These are phyloP conservation scores for Fusarium sp. DNA, from an alignment of 2,329 filamentous ascomycete genomes.

Conservation along the genomic window DNA sequence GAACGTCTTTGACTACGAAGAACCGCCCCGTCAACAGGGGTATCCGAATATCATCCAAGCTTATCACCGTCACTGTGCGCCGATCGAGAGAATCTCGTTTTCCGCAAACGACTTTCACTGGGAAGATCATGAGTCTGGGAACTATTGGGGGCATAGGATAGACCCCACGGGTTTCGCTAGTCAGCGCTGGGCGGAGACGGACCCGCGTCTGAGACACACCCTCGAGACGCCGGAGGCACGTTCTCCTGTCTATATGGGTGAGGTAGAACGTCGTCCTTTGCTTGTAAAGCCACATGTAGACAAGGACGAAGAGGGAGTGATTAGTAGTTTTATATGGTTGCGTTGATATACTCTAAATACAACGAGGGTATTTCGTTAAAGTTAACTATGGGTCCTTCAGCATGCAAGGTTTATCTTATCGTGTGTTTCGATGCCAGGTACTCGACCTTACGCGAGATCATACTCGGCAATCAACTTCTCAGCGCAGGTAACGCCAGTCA, in stretches of 20 bases:
- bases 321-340: background rate
- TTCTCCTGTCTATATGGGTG: too few species aligned
- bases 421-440: background rate
- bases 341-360: background rate
- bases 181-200: background rate
- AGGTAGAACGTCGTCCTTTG: background rate
- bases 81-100: background rate
- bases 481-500: constrained; percentile 59
- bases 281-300: background rate
- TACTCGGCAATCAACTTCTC: constrained; percentile 50
- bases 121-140: background rate
- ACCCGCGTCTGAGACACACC: background rate
- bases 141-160: background rate
- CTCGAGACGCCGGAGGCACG: too few species aligned
- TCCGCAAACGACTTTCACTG: background rate
- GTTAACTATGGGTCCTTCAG: too few species aligned
- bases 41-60: background rate
- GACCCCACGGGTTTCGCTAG: background rate
- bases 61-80: background rate
- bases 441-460: background rate
- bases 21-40: background rate
- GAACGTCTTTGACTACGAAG: constrained; percentile 7
- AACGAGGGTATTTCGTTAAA: background rate
- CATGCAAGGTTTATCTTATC: background rate
- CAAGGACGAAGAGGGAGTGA: background rate